phyloP scores from a whole-genome alignment of 2,329 filamentous ascomycete genomes.

The Pezicula radicicola region DNA sequence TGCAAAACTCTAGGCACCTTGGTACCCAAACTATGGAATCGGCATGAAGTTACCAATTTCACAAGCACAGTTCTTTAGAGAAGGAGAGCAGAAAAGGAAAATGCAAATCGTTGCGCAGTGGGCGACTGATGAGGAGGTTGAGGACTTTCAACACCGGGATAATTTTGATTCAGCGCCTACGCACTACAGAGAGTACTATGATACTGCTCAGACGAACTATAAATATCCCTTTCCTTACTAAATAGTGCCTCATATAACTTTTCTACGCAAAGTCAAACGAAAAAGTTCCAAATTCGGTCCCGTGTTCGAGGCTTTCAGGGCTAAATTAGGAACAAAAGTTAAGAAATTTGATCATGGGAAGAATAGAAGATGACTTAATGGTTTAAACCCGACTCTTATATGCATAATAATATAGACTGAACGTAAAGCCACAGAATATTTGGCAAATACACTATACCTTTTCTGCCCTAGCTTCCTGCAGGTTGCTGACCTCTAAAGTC shows the following conservation, averaged over 20 bases:
- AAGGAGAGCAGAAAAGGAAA: not conserved
- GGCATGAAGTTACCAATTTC: not conserved
- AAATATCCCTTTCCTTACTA: not conserved
- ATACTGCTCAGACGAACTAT: not conserved
- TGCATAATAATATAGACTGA: too few relatives aligned
- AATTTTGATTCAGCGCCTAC: not conserved
- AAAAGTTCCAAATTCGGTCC: too few relatives aligned
- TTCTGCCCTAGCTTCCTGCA: too few relatives aligned
- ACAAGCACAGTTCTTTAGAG: not conserved
- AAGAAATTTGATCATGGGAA: too few relatives aligned
- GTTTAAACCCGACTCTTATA: too few relatives aligned
- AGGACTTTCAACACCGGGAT: slow-evolving; percentile 1
- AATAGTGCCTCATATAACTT: not conserved
- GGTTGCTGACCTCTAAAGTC: too few relatives aligned
- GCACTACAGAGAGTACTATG: not conserved
- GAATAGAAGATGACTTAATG: too few relatives aligned
- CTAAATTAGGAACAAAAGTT: too few relatives aligned
- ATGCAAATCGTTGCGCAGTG: not conserved
- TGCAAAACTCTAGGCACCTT: not conserved
- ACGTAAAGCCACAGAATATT: too few relatives aligned
- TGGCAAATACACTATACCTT: too few relatives aligned
- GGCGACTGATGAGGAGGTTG: not conserved
- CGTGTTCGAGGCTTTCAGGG: too few relatives aligned
- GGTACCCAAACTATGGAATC: slow-evolving; percentile 2
- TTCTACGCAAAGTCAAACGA: too few relatives aligned